Base-by-base conservation (phyloP, 2,329 filamentous ascomycete genomes). In the Exophiala phaeomuriformis region DNA sequence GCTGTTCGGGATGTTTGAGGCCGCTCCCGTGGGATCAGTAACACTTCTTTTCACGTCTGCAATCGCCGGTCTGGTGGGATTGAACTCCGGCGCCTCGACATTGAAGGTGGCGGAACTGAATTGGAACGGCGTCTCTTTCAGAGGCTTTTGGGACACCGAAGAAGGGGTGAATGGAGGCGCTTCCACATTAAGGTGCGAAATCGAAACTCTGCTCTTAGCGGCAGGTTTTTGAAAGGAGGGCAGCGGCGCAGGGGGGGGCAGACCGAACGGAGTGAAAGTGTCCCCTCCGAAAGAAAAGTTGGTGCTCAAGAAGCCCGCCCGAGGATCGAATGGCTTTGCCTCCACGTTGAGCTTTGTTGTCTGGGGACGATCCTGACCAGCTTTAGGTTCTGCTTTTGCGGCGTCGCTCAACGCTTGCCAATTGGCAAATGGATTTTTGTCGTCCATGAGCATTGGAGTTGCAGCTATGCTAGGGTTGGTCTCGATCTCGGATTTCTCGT, bases 341-440 rank as follows among this genome's bases (percentile, higher is more conserved):
- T 85, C 82, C 31, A 94, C 90, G 64, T 97, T 97, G 62, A 97
- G 79, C 61, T 84, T 88, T 41, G 84, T 69, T 0, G 77, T 90
- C 2, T 83, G 75, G 46, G 43, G 8, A n/a, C 56, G 53, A 9
- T 63, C 63, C 47, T 65, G 65, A 44, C 61, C 53, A 29, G 66
- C 63, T 27, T 52, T 45, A 30, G 61, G 32, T 39, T 59, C 57
- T 43, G 48, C 57, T 44, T 57, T 59, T 8, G 55, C 57, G 4
- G 59, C 59, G 41, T 62, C 56, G 32, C 51, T 58, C 42, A 59
- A 45, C 33, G 53, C 51, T 40, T 61, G 59, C 52, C 58, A 59
- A 40, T 59, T 62, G 19, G 43, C 42, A 45, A 60, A 61, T 7
- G 53, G 55, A 44, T 60, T 62, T 47, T 59, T 56, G 45, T 63